Percentiles rank a stretch among this genome's conserved stretches.
Evolutionary conservation across 164 flowering plant genomes (phyloP).

Genomic region (Annona cherimola): DNA sequence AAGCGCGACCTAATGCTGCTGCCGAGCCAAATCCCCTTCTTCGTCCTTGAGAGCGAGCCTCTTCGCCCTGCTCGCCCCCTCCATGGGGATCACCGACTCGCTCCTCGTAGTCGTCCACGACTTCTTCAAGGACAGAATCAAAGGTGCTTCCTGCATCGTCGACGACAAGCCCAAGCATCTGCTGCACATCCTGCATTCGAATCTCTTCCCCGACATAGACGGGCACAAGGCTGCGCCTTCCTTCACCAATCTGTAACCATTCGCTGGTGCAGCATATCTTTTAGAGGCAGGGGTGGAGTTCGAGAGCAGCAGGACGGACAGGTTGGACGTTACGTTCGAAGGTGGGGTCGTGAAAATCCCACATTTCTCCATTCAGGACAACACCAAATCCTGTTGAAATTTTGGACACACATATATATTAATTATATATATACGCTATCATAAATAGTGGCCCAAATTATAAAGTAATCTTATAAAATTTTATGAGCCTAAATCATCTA

Average conservation of each 20-base stretch:
- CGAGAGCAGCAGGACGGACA: not conserved
- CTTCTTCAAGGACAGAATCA: not conserved
- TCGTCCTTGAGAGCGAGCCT: not conserved
- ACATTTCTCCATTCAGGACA: slow-evolving; percentile 14
- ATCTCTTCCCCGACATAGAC: not conserved
- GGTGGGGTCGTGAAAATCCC: slow-evolving; percentile 22
- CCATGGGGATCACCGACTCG: not conserved
- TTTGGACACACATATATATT: too few relatives aligned
- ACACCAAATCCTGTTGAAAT: slow-evolving; percentile 13
- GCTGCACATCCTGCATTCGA: not conserved
- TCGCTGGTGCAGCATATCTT: not conserved
- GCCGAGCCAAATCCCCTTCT: slow-evolving; percentile 1
- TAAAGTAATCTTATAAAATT: too few relatives aligned
- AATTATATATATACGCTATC: too few relatives aligned
- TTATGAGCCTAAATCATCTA: too few relatives aligned
- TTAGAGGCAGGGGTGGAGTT: slow-evolving; percentile 2
- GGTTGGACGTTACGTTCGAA: slow-evolving; percentile 15
- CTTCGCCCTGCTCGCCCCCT: not conserved
- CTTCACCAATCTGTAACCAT: too few relatives aligned
- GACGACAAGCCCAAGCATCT: not conserved
- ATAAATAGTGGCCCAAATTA: too few relatives aligned
- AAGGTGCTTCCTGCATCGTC: too few relatives aligned
- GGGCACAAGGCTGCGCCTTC: too few relatives aligned
- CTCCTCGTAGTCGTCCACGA: not conserved
- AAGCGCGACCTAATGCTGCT: not conserved